Conservation (phyloP, 2,329 filamentous ascomycete species). For the Botrytis aclada region DNA sequence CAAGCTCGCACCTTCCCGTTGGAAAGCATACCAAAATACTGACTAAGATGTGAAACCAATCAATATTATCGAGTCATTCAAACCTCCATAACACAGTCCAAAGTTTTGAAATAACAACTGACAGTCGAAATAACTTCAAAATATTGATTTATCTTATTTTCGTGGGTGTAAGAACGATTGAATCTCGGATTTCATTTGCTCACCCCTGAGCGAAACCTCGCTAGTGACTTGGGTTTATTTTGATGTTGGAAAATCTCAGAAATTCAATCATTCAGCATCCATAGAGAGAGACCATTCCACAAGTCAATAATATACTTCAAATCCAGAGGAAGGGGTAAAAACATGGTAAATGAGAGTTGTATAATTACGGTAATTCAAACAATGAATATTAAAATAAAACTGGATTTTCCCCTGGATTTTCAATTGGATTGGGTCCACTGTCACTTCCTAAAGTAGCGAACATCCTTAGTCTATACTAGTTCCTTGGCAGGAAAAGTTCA, state of each 20-base stretch:
- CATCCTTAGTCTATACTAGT: not conserved
- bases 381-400: not conserved
- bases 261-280: not conserved
- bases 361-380: not conserved
- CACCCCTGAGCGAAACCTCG: not conserved
- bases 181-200: not conserved
- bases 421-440: not conserved
- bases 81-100: not conserved
- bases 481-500: not conserved
- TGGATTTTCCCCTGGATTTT: not conserved
- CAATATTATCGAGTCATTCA: not conserved
- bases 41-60: not conserved
- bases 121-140: not conserved
- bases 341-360: not conserved
- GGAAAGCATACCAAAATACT: not conserved
- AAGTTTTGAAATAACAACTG: not conserved
- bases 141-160: not conserved
- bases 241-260: not conserved
- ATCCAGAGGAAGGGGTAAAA: too few relatives aligned
- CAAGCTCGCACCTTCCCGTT: not conserved
- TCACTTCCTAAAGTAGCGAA: not conserved
- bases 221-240: not conserved
- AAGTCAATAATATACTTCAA: not conserved
- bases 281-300: not conserved
- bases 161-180: not conserved